phyloP scores from a whole-genome alignment of 768 basidiomycete species.

The Lactarius pseudohatsudake region DNA sequence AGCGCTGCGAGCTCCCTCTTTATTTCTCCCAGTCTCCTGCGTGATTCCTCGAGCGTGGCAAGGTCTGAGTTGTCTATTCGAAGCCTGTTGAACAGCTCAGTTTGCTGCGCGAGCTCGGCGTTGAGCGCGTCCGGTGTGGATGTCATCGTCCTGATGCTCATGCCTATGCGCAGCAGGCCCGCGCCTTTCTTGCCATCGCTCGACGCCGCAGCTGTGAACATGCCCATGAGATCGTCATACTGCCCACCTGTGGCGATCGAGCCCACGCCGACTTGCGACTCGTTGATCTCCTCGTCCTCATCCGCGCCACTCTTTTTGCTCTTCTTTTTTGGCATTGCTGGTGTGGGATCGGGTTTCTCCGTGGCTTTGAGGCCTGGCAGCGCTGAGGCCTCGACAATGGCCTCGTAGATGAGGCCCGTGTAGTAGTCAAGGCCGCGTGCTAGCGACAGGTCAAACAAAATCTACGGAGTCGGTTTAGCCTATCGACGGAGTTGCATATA shows the following conservation, averaged over 20 bases:
- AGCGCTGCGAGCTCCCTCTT: too few species aligned
- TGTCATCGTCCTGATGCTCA: too few species aligned
- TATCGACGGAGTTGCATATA: too few species aligned
- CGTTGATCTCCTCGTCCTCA: constrained; percentile 88
- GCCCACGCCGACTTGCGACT: constrained; percentile 95
- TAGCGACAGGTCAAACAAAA: constrained; percentile 44
- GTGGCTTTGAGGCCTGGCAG: constrained; percentile 75
- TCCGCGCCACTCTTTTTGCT: constrained; percentile 44
- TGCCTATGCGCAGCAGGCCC: too few species aligned
- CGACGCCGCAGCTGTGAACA: constrained; percentile 80
- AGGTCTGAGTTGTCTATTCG: too few species aligned
- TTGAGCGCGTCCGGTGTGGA: too few species aligned
- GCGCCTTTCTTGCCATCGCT: constrained; percentile 68
- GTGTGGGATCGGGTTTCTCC: constrained; percentile 40
- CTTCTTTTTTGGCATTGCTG: constrained; percentile 43
- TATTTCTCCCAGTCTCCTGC: too few species aligned
- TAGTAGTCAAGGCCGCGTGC: constrained; percentile 99
- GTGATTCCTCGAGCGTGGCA: too few species aligned
- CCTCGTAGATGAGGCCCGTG: constrained; percentile 98
- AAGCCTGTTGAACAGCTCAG: too few species aligned
- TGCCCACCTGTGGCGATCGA: constrained; percentile 98
- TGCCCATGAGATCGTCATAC: constrained; percentile 92
- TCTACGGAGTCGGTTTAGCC: too few species aligned
- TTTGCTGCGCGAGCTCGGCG: too few species aligned
- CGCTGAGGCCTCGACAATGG: constrained; percentile 88